These are phyloP conservation scores for Botrytis deweyae DNA, from an alignment of 2,329 filamentous ascomycete species.

Conservation along the genomic window DNA sequence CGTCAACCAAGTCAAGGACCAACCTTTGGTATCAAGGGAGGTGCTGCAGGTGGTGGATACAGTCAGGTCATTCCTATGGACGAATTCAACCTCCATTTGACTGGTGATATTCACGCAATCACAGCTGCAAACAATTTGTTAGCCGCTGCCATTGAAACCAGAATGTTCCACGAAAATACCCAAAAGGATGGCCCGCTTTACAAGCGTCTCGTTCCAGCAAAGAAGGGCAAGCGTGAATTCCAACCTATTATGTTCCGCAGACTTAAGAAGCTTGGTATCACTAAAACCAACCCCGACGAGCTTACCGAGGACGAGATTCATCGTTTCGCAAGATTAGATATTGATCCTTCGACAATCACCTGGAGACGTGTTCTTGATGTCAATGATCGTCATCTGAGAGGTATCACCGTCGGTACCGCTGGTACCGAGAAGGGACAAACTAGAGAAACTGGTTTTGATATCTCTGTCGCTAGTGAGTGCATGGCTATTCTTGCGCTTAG, in stretches of 20 bases:
- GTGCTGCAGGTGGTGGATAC: constrained; percentile 94
- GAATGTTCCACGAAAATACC: constrained; percentile 96
- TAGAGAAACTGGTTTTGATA: constrained; percentile 92
- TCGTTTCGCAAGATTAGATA: constrained; percentile 90
- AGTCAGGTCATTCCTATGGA: constrained; percentile 99
- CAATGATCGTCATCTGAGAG: constrained; percentile 90
- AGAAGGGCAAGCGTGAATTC: constrained; percentile 87
- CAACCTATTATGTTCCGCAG: constrained; percentile 88
- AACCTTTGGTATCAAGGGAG: constrained; percentile 98
- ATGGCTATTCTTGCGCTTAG: constrained; percentile 97
- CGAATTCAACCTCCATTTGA: constrained; percentile 97
- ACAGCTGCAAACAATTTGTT: constrained; percentile 96
- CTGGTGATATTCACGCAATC: constrained; percentile 96
- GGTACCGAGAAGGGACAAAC: constrained; percentile 87
- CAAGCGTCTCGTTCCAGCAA: constrained; percentile 80
- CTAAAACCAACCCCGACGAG: constrained; percentile 89
- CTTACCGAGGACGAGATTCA: constrained; percentile 85
- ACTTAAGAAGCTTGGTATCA: constrained; percentile 91
- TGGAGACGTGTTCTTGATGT: constrained; percentile 96
- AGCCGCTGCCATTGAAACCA: constrained; percentile 92
- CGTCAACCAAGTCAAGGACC: constrained; percentile 95
- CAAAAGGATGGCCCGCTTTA: constrained; percentile 89
- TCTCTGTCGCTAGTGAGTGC: constrained; percentile 94
- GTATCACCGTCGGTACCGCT: constrained; percentile 84
- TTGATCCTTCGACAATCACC: constrained; percentile 94